Evolutionary conservation across 768 basidiomycete genomes (phyloP), one percentile per base, ranked within the genome.

Genomic region (Hericium alpestre): DNA sequence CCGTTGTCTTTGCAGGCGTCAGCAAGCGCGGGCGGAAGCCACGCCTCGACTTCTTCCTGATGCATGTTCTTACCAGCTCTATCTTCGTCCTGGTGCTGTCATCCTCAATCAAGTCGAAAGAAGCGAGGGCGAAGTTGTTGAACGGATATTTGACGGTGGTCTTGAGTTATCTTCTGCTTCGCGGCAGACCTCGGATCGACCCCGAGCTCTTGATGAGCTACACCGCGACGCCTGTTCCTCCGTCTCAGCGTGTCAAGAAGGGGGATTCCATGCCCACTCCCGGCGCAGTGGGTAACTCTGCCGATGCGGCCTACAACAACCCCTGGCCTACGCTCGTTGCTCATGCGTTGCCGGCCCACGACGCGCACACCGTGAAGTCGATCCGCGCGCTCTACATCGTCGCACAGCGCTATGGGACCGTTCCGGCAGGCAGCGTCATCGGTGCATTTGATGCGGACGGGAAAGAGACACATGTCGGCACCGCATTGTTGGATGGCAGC

Each of bases 161-260:
- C 50, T 61, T 79, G 40, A 59, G 75, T 47, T 63, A 67, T 20
- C 51, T 71, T 3, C 59, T 75, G 22, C 48, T 73, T n/a, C 73
- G 82, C 47, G 82, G 82, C 1, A 73, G 80, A 11, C 83, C 82
- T 11, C 72, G 74, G 55, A 78, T 85, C 51, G 67, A 82, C 60
- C 65, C 73, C 1, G 71, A 66, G 22, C 67, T 81, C 11, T 59
- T 75, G 16, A 80, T 81, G 78, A 65, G 69, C 12, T 79, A 74
- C 58, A 71, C 73, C 4, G 69, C 65, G 10, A 68, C 66, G 16
- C 77, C 78, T 6, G 11, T 38, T 12, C 55, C 55, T 18, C 54
- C 54, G 0, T 54, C 54, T 13, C 41, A 27, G 48, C 70, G 72
- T 18, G 75, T 76, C 20, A 38, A 51, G 15, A 51, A 47, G 15